phyloP scores from a whole-genome alignment of 2,329 filamentous ascomycete genomes.

The Ceratocystis albifundus region DNA sequence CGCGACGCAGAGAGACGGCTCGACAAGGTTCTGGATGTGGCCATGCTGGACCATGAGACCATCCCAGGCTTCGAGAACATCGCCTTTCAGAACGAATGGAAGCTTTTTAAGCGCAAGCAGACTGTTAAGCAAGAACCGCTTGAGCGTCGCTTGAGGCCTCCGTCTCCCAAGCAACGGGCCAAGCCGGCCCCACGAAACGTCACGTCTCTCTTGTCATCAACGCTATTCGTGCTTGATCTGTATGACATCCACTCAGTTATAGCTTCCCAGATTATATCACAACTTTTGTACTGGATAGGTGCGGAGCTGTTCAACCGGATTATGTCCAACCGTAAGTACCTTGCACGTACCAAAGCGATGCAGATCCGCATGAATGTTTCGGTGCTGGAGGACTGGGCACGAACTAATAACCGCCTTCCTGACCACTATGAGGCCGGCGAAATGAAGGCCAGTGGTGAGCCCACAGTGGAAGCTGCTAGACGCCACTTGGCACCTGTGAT shows the following conservation, averaged over 20 bases:
- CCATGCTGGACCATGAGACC: slow-evolving; percentile 95
- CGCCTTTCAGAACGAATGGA: slow-evolving; percentile 97
- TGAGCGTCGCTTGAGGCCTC: slow-evolving; percentile 83
- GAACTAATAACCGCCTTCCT: slow-evolving; percentile 81
- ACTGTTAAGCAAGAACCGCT: slow-evolving; percentile 81
- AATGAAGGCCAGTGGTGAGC: slow-evolving; percentile 72
- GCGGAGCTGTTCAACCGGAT: slow-evolving; percentile 96
- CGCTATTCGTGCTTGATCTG: slow-evolving; percentile 91
- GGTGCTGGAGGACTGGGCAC: slow-evolving; percentile 87
- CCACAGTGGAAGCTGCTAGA: slow-evolving; percentile 70
- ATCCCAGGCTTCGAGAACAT: slow-evolving; percentile 97
- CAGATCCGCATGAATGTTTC: slow-evolving; percentile 99
- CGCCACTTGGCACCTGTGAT: slow-evolving; percentile 82
- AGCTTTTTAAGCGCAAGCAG: slow-evolving; percentile 82
- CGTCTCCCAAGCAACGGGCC: slow-evolving; percentile 82
- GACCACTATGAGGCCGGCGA: slow-evolving; percentile 94
- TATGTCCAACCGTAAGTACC: slow-evolving; percentile 89
- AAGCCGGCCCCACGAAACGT: slow-evolving; percentile 91
- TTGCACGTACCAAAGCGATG: slow-evolving; percentile 96
- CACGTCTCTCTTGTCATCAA: slow-evolving; percentile 87
- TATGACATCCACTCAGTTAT: slow-evolving; percentile 99
- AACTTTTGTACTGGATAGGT: slow-evolving; percentile 91
- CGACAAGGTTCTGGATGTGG: slow-evolving; percentile 85
- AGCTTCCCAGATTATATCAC: slow-evolving; percentile 77
- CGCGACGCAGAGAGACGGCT: slow-evolving; percentile 88